Base-by-base conservation (phyloP, 306 rosid genomes). In the Vigna hirtella region DNA sequence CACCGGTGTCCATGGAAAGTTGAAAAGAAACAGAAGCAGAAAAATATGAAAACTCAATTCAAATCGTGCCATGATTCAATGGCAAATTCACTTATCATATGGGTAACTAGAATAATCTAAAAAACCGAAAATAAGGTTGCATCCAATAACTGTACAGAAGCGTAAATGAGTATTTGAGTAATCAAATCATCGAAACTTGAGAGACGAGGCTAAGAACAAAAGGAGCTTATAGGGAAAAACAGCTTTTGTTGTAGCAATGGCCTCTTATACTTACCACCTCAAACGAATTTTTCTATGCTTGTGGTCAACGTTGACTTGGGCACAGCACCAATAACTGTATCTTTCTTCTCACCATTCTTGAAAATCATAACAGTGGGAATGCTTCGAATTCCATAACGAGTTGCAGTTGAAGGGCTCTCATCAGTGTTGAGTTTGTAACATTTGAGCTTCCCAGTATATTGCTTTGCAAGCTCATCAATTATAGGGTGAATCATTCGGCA, bases 401-500 rank as follows among this genome's bases (percentile, higher is more conserved):
- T 85, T 40, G 99, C 99, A 32, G 83, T 79, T 26, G 88, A 36
- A 43, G 96, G 89, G 66, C 89, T 84, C 64, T 85, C 90, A 71
- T 93, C 98, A 10, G 96, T 93, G 58, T 93, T 91, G 3, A 95
- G 84, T 78, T 93, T 93, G 96, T 80, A 95, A 82, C 93, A 93
- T 83, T 95, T 95, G 18, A 91, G 88, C 86, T 88, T 95, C 56
- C 93, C 98, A 4, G 79, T 78, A 50, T 91, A 91, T 53, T 93
- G 82, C 79, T 81, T 87, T 40, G 98, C 89, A 63, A 95, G 81
- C 34, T 87, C 96, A 67, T 90, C 90, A 30, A 95, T 83, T 61
- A 95, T 83, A 0, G 99, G 99, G 83, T 91, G 98, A 70, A 93
- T 91, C 97, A 95, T 93, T 15, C 99, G 96, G 86, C 99, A 95